Evolutionary conservation across 345 rosid species (phyloP).

Genomic region (Corchorus capsularis): DNA sequence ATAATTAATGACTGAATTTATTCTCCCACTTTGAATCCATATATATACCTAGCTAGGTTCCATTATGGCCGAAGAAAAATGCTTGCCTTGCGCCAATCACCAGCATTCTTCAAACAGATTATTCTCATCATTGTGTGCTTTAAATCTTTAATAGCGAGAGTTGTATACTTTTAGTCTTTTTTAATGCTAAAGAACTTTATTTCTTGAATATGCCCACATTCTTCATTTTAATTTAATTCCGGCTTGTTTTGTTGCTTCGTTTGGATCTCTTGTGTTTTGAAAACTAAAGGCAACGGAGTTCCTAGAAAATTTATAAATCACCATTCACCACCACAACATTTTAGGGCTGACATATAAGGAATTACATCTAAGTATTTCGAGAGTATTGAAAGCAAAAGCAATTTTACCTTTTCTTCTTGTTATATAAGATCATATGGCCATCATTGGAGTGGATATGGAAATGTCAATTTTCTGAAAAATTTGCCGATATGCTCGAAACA

Average conservation of each 20-base stretch:
- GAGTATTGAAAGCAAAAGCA: no score
- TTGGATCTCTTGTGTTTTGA: background rate
- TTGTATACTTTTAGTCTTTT: slow-evolving; percentile 18
- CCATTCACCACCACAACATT: no score
- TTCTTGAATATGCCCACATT: slow-evolving; percentile 20
- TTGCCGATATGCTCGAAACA: no score
- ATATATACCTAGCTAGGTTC: slow-evolving; percentile 10
- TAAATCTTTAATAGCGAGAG: background rate
- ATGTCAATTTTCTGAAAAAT: no score
- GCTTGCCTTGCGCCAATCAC: slow-evolving; percentile 26
- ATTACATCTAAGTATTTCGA: no score
- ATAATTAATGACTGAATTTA: slow-evolving; percentile 16
- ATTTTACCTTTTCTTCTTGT: no score
- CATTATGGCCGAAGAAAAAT: slow-evolving; percentile 21
- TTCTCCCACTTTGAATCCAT: slow-evolving; percentile 29
- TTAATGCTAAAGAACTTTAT: slow-evolving; percentile 18
- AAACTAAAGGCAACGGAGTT: background rate
- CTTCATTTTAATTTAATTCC: background rate
- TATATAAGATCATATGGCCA: no score
- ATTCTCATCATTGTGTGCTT: slow-evolving; percentile 16
- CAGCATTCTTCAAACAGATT: background rate
- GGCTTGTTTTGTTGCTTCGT: background rate
- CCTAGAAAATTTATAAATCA: no score
- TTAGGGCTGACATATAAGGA: no score
- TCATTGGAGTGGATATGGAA: no score